phyloP scores from a whole-genome alignment of 2,329 filamentous ascomycete genomes.

The Elsinoe batatas region DNA sequence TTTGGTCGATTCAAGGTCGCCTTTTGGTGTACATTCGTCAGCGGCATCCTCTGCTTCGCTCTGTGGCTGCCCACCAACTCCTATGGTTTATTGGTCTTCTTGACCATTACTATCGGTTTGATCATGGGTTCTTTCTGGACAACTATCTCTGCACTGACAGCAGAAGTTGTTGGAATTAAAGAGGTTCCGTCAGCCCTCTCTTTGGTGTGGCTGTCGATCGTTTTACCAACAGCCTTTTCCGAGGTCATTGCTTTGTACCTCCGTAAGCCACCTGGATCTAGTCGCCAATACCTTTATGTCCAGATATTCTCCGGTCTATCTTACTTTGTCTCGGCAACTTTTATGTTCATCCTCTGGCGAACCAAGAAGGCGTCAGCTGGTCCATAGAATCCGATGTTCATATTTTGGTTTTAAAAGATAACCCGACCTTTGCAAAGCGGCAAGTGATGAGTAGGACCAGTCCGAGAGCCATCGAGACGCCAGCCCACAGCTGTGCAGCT shows the following conservation, averaged over 20 bases:
- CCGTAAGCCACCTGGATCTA: constrained; percentile 21
- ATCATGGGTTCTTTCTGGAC: constrained; percentile 42
- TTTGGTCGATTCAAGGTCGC: constrained; percentile 36
- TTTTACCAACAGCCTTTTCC: constrained; percentile 30
- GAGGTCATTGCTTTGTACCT: constrained; percentile 36
- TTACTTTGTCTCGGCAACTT: constrained; percentile 27
- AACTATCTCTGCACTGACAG: constrained; percentile 33
- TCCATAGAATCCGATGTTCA: constrained; percentile 12
- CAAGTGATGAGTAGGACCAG: constrained; percentile 21
- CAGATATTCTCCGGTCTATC: constrained; percentile 32
- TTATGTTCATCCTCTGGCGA: constrained; percentile 26
- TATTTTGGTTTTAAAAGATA: constrained; percentile 21
- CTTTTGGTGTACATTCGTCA: constrained; percentile 31
- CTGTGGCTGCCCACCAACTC: constrained; percentile 39
- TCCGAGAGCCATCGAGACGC: constrained; percentile 24
- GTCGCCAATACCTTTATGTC: constrained; percentile 28
- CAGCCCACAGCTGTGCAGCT: constrained; percentile 38
- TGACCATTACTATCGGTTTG: constrained; percentile 35
- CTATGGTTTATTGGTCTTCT: constrained; percentile 36
- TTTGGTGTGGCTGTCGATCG: constrained; percentile 29
- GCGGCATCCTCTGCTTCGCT: constrained; percentile 31
- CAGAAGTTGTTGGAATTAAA: constrained; percentile 32
- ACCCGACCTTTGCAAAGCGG: constrained; percentile 23
- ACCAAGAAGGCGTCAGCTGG: constrained; percentile 14
- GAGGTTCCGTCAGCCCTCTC: constrained; percentile 33